Evolutionary conservation across 495 filamentous ascomycete genomes (phyloP), one percentile per base, ranked within the genome.

Genomic region (Penicillium macrosclerotiorum): DNA sequence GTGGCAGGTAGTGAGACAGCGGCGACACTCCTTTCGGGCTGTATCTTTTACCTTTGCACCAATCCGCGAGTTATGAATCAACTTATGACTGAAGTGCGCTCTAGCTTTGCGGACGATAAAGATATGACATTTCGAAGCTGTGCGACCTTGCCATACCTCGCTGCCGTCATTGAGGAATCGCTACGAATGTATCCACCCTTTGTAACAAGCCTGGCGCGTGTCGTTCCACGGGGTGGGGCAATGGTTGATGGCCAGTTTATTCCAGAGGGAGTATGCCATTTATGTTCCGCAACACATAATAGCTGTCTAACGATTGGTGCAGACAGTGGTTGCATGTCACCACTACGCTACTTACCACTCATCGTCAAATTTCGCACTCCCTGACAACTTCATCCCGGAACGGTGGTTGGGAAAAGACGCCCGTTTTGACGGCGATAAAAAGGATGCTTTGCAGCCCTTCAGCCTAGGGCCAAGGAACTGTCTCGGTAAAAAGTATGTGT

Each of bases 1-100:
- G 35, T 67, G 8, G 68, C 68, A 11, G 81, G 80, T 6, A 79
- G 74, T 51, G 81, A 84, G 51, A 84, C 80, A 0, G 75, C 76
- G 5, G 80, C 80, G 0, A 81, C 78, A 0, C 45, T 68, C 1
- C 47, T 84, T 0, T 57, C 60, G 0, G 80, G 76, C 3, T 66
- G 64, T 9, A 64, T 78, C 16, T 82, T 69, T 37, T 71, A 76
- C 30, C 68, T 84, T 0, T 60, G 76, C 11, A 62, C 64, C 4
- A 51, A 76, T 30, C 64, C 67, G 1, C 54, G 62, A 0, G 57
- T 59, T n/a, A 57, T 77, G 48, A 29, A 36, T 7, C 63, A 44
- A 20, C 57, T 80, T 1, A 38, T 47, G 1, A 5, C 45, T 1
- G 80, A 82, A 38, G 61, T 85, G 18, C 67, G 78, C 8, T 42